Conservation (phyloP, 139 green algal genomes). For the Chlamydomonas sphaeroides region DNA sequence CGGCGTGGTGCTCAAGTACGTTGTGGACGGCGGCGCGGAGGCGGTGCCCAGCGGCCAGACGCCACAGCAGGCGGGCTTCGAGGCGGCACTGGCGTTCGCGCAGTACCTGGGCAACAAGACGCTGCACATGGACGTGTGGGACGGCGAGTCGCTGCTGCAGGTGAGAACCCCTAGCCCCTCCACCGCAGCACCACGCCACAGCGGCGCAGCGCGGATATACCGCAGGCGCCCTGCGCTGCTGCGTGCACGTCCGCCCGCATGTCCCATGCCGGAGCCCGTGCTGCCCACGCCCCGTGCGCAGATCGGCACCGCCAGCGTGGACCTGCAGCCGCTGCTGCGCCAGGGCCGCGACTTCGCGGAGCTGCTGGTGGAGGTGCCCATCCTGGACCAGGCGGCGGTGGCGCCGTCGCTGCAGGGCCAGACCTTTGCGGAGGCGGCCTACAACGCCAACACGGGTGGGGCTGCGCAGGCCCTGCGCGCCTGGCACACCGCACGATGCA, state of each 20-base stretch:
- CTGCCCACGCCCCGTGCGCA: too few relatives aligned
- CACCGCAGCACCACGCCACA: too few relatives aligned
- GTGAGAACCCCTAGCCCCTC: too few relatives aligned
- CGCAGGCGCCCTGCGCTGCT: too few relatives aligned
- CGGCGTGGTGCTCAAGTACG: conserved; percentile 53
- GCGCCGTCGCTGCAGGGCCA: conserved; percentile 33
- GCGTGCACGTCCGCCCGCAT: too few relatives aligned
- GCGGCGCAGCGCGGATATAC: too few relatives aligned
- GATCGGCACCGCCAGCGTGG: conserved; percentile 61
- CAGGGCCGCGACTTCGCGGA: conserved; percentile 69
- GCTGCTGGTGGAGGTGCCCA: conserved; percentile 68
- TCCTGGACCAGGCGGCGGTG: conserved; percentile 55
- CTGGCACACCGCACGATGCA: too few relatives aligned
- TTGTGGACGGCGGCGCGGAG: conserved; percentile 55
- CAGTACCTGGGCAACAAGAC: conserved; percentile 61
- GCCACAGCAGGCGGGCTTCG: conserved; percentile 45
- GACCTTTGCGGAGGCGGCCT: conserved; percentile 26
- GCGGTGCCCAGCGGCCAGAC: conserved; percentile 46
- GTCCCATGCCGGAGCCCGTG: too few relatives aligned
- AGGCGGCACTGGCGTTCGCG: conserved; percentile 61
- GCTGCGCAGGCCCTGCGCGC: too few relatives aligned
- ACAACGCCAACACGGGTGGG: conserved; percentile 36
- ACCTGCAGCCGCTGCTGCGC: conserved; percentile 67
- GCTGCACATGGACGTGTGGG: conserved; percentile 76
- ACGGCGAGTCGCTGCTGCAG: conserved; percentile 73